Conservation (phyloP, 345 rosid species). For the Arabis alpina region DNA sequence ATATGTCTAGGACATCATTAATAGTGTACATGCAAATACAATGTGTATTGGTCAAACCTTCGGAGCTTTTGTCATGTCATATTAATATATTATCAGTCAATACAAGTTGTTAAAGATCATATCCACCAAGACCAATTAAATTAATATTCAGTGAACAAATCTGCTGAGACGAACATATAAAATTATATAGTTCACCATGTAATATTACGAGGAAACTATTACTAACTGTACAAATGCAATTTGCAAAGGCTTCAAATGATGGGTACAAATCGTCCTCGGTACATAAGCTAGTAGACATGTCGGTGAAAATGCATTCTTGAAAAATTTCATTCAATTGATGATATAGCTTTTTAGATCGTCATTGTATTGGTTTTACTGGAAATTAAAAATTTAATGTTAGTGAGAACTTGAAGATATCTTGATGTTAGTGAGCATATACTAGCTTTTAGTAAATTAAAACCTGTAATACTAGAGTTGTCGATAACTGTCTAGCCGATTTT, state of each 20-base stretch:
- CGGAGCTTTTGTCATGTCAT: background rate
- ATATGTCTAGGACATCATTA: no score
- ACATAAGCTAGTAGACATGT: constrained; percentile 11
- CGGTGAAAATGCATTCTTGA: background rate
- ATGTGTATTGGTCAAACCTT: background rate
- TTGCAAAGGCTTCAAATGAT: constrained; percentile 20
- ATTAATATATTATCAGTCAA: background rate
- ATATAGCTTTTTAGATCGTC: background rate
- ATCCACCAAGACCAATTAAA: background rate
- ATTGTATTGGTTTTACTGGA: background rate
- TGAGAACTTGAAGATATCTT: no score
- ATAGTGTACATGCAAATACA: background rate
- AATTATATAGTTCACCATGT: background rate
- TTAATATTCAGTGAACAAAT: background rate
- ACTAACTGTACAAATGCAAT: background rate
- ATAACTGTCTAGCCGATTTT: no score
- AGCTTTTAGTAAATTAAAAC: no score
- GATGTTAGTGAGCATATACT: background rate
- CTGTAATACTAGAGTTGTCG: no score
- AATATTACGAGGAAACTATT: constrained; percentile 3
- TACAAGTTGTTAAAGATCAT: constrained; percentile 18
- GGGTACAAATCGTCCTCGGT: constrained; percentile 10
- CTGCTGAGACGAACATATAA: background rate
- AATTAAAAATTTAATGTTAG: no score
- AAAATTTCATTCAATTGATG: background rate